Evolutionary conservation across 2,329 filamentous ascomycete species (phyloP).

Genomic region (Clonostachys rhizophaga): DNA sequence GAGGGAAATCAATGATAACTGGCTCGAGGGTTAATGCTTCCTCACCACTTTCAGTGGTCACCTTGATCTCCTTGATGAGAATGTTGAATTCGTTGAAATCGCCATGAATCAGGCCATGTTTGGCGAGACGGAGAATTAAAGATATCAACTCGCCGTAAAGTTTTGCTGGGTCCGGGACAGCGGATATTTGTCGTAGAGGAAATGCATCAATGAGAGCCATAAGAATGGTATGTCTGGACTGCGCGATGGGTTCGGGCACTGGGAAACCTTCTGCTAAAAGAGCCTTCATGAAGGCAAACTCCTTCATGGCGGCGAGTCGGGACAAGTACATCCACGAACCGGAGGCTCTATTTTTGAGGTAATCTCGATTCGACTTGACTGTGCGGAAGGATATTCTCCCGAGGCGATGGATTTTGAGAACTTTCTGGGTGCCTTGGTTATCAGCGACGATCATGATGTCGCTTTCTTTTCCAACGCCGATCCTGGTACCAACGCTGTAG

Average conservation of each 20-base stretch:
- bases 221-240: constrained; percentile 92
- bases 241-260: constrained; percentile 81
- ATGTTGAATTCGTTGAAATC: constrained; percentile 99
- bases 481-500: constrained; percentile 90
- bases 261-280: constrained; percentile 80
- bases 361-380: constrained; percentile 94
- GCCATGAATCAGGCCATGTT: constrained; percentile 88
- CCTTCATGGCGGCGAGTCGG: constrained; percentile 85
- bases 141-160: constrained; percentile 90
- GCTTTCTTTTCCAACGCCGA: constrained; percentile 96
- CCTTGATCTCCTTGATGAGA: constrained; percentile 69
- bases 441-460: constrained; percentile 94
- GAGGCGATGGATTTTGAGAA: constrained; percentile 93
- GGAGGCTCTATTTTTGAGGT: constrained; percentile 73
- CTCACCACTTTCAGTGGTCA: constrained; percentile 28
- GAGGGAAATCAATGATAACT: constrained; percentile 93
- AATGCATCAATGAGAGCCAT: constrained; percentile 94
- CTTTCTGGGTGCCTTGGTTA: constrained; percentile 67
- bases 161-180: constrained; percentile 75
- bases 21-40: constrained; percentile 58
- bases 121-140: constrained; percentile 78
- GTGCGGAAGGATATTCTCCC: constrained; percentile 96
- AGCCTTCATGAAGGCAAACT: constrained; percentile 91
- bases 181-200: constrained; percentile 82
- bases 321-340: constrained; percentile 99